Base-by-base conservation (phyloP, 768 basidiomycete genomes). In the Serendipita sp. region DNA sequence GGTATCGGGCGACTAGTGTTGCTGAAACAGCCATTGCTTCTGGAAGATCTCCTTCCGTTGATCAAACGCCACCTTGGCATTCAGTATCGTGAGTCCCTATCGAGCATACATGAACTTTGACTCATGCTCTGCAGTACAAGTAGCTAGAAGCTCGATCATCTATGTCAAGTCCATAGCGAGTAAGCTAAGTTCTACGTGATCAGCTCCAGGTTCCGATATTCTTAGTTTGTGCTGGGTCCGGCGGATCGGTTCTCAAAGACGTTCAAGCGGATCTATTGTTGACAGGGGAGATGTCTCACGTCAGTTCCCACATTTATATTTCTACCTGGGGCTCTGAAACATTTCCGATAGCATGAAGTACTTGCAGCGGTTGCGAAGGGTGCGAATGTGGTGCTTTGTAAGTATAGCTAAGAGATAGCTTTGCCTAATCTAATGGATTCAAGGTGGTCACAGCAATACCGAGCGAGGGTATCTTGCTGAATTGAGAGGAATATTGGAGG, bases 201-300 rank as follows among this genome's bases (percentile, higher is more conserved):
- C 82, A 41, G 80, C 80, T 69, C 66, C 66, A n/a, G 38, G 24
- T 66, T 73, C 63, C 66, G 64, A 14, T 38, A 53, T 31, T 65
- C 67, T 44, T 89, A 60, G 85, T 97, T 64, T 96, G 94, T 72
- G 93, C 93, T 38, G 95, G 95, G 38, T 85, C 86, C 30, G 94
- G 92, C 56, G 87, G 82, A 1, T 85, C 85, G 45, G 77, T 94
- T 71, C 79, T 97, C 53, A 72, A 77, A 20, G 84, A 82, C 56
- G 77, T 81, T 42, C 73, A 81, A 50, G 93, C 92, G 42, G 93
- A 96, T 72, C 81, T 93, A 26, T 91, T 88, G 72, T 78, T 93
- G 68, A 97, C 95, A 2, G 95, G 95, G 7, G 92, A 97, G 75
- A 89, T 94, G 88, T 72, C 80, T 20, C 93, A 95, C 73, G 90